These are phyloP conservation scores for Colletotrichum tropicale DNA, from an alignment of 2,329 filamentous ascomycete species.

Conservation along the genomic window DNA sequence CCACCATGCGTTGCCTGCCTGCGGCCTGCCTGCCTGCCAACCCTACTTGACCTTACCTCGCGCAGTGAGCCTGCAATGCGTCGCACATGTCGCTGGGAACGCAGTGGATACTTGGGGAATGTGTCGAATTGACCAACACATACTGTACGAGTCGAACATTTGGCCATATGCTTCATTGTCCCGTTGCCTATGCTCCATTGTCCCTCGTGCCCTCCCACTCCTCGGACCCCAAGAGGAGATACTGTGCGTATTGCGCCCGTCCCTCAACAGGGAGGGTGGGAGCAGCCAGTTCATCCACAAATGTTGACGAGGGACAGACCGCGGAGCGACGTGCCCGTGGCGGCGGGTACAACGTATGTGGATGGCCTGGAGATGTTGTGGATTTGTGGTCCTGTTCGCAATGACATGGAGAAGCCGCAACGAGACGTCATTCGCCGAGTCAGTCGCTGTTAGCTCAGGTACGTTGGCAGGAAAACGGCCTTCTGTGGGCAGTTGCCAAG, in stretches of 20 bases:
- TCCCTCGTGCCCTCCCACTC: neutral
- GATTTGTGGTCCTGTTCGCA: neutral
- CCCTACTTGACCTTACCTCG: neutral
- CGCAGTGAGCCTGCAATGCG: neutral
- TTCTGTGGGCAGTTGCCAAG: neutral
- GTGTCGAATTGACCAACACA: neutral
- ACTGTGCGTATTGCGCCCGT: neutral
- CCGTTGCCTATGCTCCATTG: neutral
- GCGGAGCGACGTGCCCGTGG: neutral
- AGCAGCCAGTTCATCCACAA: neutral
- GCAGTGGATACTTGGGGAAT: neutral
- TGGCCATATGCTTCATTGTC: neutral
- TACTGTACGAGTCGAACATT: neutral
- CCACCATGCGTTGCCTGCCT: too few relatives aligned
- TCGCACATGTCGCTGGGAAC: neutral
- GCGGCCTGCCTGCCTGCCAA: neutral
- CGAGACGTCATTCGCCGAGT: conserved; percentile 10
- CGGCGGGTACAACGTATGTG: conserved; percentile 3
- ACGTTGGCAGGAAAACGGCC: neutral
- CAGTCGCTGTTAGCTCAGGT: neutral
- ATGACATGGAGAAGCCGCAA: neutral
- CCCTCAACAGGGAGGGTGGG: neutral
- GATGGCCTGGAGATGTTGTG: conserved; percentile 14
- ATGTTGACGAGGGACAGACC: neutral
- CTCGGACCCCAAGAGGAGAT: neutral